A percentile compares a stretch with the other conserved stretches of the same genome.
Evolutionary conservation across 495 filamentous ascomycete genomes (phyloP).

Genomic region (Pyronema omphalodes): DNA sequence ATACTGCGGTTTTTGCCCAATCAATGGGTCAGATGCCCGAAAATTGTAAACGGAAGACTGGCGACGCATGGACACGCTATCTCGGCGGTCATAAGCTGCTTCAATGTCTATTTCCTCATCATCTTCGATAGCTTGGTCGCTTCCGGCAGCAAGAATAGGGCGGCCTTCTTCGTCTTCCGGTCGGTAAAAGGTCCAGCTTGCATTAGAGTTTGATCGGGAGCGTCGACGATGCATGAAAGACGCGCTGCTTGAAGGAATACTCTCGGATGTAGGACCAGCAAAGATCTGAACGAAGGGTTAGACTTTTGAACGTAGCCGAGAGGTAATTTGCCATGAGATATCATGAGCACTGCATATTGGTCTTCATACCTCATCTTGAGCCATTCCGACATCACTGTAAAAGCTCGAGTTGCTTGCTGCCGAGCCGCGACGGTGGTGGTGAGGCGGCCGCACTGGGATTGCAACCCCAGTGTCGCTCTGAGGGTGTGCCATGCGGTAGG

Average conservation of each 20-base stretch:
- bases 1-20: not conserved
- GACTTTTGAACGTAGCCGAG: not conserved
- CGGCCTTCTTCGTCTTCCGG: conserved; percentile 34
- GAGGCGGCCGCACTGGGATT: not conserved
- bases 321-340: not conserved
- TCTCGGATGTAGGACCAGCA: conserved; percentile 84
- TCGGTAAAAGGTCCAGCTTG: conserved; percentile 83
- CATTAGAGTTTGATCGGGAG: conserved; percentile 53
- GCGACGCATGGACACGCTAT: conserved; percentile 30
- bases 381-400: conserved; percentile 96
- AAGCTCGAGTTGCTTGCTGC: conserved; percentile 70
- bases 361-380: conserved; percentile 62
- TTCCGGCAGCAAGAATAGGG: conserved; percentile 36
- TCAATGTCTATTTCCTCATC: conserved; percentile 34
- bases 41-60: conserved; percentile 32
- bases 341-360: not conserved
- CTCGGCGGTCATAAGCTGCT: conserved; percentile 27
- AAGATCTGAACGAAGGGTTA: conserved; percentile 44
- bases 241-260: conserved; percentile 73
- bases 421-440: conserved; percentile 37
- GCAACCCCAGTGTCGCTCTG: no score
- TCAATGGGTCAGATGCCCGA: conserved; percentile 32
- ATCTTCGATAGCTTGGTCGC: conserved; percentile 35
- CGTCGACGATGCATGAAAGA: conserved; percentile 68
- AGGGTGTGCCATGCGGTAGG: no score